Conservation (phyloP, 1,284 basidiomycete species). For the Neolentinus lepideus region DNA sequence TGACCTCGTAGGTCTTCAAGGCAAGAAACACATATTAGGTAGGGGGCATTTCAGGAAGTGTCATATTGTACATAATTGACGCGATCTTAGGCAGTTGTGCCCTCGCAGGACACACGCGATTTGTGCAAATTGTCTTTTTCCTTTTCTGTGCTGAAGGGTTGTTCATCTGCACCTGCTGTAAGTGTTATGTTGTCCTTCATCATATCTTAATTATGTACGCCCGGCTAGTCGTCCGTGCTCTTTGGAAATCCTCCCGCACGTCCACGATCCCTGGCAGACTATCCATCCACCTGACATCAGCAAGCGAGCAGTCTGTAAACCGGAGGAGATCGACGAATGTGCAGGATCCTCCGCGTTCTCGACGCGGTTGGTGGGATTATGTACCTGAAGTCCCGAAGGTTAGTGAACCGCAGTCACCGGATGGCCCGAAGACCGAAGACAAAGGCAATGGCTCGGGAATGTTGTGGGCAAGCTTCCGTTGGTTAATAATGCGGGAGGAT, state of each 20-base stretch:
- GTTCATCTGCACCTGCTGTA: constrained; percentile 57
- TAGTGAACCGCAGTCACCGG: constrained; percentile 1
- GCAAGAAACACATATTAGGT: constrained; percentile 1
- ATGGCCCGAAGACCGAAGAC: neutral
- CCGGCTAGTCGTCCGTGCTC: constrained; percentile 44
- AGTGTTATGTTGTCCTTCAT: constrained; percentile 18
- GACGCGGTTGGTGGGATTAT: constrained; percentile 53
- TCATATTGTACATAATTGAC: neutral
- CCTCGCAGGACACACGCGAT: constrained; percentile 23
- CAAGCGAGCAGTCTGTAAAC: neutral
- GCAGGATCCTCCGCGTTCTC: constrained; percentile 12
- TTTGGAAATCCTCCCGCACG: constrained; percentile 45
- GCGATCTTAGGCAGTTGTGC: constrained; percentile 28
- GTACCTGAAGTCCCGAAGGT: constrained; percentile 18
- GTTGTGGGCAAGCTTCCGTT: neutral
- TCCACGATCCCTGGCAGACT: constrained; percentile 48
- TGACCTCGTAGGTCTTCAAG: constrained; percentile 24
- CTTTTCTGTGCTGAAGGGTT: constrained; percentile 45
- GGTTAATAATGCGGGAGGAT: constrained; percentile 2
- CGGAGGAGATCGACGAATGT: neutral
- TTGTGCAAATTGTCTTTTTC: constrained; percentile 40
- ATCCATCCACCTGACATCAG: constrained; percentile 28
- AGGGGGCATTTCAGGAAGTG: neutral
- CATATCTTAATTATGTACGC: constrained; percentile 5
- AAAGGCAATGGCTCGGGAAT: neutral